phyloP scores from a whole-genome alignment of 2,329 filamentous ascomycete genomes.

The Penicillium sp. region DNA sequence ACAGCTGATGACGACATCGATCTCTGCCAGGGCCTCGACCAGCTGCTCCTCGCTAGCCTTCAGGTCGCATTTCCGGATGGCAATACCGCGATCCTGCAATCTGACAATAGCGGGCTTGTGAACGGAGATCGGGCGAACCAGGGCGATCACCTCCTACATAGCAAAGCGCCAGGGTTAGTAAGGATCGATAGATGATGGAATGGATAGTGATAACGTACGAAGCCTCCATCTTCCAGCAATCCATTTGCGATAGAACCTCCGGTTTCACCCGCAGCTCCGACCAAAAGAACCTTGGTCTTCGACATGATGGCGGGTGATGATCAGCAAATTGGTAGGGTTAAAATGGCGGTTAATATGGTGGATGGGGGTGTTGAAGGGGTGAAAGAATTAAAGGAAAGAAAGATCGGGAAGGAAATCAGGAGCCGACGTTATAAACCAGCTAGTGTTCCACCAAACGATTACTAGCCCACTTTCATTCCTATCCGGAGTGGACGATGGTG shows the following conservation, averaged over 20 bases:
- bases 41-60: conserved; percentile 44
- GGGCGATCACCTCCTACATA: conserved; percentile 49
- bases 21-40: conserved; percentile 41
- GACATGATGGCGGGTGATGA: conserved; percentile 28
- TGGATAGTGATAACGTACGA: conserved; percentile 14
- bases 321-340: background rate
- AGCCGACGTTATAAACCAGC: conserved; percentile 34
- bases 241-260: conserved; percentile 41
- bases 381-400: conserved; percentile 3
- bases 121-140: conserved; percentile 50
- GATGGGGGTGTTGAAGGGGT: background rate
- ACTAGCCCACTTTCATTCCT: conserved; percentile 34
- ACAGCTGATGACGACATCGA: conserved; percentile 49
- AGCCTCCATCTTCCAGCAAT: conserved; percentile 31
- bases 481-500: conserved; percentile 28
- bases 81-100: conserved; percentile 46
- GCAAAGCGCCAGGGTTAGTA: background rate
- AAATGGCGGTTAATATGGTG: background rate
- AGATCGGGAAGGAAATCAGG: conserved; percentile 24
- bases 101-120: conserved; percentile 46
- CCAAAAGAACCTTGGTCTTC: conserved; percentile 38
- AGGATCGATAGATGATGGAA: background rate
- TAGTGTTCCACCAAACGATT: conserved; percentile 23
- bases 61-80: conserved; percentile 47
- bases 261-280: conserved; percentile 43